These are phyloP conservation scores for Geotrichum klebahnii DNA, from an alignment of 1,139 yeast species.

Conservation along the genomic window DNA sequence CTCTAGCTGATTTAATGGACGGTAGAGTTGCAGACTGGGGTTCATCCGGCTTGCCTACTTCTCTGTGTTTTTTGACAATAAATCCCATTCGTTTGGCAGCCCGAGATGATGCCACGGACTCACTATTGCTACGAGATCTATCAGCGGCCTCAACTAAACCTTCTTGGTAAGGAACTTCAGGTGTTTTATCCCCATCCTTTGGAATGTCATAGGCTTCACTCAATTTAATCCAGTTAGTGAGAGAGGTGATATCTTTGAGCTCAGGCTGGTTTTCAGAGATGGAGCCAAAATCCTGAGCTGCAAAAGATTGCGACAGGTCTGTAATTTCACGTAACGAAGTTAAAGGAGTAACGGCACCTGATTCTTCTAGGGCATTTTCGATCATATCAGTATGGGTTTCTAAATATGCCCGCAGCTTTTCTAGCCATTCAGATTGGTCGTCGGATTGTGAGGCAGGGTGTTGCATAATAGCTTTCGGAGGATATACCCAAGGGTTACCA, in stretches of 20 bases:
- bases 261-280: conserved; percentile 12
- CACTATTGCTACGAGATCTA: conserved; percentile 57
- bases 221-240: conserved; percentile 17
- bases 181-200: conserved; percentile 7
- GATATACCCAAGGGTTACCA: conserved; percentile 60
- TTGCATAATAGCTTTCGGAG: conserved; percentile 44
- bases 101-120: conserved; percentile 45
- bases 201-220: conserved; percentile 10
- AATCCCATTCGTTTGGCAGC: conserved; percentile 44
- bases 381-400: conserved; percentile 27
- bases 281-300: conserved; percentile 2
- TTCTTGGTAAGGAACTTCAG: conserved; percentile 2
- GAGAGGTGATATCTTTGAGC: conserved; percentile 13
- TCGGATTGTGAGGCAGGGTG: conserved; percentile 38
- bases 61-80: conserved; percentile 28
- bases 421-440: conserved; percentile 52
- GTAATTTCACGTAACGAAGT: neutral
- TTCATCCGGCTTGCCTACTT: conserved; percentile 3
- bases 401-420: conserved; percentile 48
- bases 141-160: conserved; percentile 30
- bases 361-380: conserved; percentile 13
- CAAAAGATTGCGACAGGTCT: neutral
- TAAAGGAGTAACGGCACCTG: neutral
- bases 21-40: too few relatives aligned
- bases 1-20: conserved; percentile 19